Evolutionary conservation across 495 filamentous ascomycete genomes (phyloP).

Genomic region (Peziza echinospora): DNA sequence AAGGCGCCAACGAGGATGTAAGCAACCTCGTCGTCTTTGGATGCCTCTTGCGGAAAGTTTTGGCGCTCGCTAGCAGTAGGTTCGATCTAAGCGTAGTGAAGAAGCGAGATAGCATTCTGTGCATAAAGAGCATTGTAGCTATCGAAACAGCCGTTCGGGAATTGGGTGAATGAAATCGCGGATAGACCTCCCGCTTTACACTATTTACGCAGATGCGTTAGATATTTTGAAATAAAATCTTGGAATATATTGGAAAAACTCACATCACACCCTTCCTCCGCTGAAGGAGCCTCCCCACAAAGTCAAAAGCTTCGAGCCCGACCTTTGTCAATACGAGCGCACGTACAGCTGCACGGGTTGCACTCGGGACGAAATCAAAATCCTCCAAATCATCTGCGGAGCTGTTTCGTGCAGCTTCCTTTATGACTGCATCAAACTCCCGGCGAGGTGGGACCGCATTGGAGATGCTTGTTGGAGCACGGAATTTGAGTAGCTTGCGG

Average conservation of each 20-base stretch:
- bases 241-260: too few species aligned
- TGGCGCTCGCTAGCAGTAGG: slow-evolving; percentile 43
- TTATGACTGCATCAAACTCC: slow-evolving; percentile 49
- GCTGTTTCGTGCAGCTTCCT: slow-evolving; percentile 57
- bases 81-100: slow-evolving; percentile 57
- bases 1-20: slow-evolving; percentile 63
- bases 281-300: neutral
- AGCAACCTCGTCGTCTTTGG: slow-evolving; percentile 49
- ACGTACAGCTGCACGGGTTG: slow-evolving; percentile 32
- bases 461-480: slow-evolving; percentile 37
- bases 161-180: slow-evolving; percentile 24
- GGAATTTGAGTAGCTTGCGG: slow-evolving; percentile 34
- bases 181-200: too few species aligned
- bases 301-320: neutral
- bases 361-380: slow-evolving; percentile 36
- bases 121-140: slow-evolving; percentile 63
- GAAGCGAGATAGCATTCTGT: slow-evolving; percentile 79
- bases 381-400: slow-evolving; percentile 17
- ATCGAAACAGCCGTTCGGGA: slow-evolving; percentile 61
- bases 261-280: neutral
- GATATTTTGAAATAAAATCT: too few species aligned
- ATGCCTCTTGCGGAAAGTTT: slow-evolving; percentile 61
- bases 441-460: slow-evolving; percentile 32
- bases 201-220: too few species aligned
- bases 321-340: neutral